Evolutionary conservation across 306 rosid genomes (phyloP), one percentile per base, ranked within the genome.

Genomic region (Purshia tridentata): DNA sequence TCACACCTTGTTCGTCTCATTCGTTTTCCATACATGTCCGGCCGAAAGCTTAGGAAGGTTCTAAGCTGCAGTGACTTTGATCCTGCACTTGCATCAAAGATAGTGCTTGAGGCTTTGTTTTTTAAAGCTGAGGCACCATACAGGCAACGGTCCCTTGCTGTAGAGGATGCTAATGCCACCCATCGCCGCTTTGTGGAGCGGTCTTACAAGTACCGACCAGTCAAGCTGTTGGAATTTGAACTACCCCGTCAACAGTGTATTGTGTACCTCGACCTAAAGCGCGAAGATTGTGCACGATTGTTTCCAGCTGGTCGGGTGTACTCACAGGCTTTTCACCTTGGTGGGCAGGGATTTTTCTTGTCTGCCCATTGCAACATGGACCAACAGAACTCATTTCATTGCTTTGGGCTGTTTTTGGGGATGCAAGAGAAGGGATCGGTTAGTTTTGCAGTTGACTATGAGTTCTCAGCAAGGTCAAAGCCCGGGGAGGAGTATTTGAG

Each of bases 281-380:
- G 46, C 0, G 90, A 81, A 60, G 85, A 84, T 48, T 84, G 90
- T 60, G 66, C 51, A 11, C 14, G 18, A 11, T 70, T 79, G 44
- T 84, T 77, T 69, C 90, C 88, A 8, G 16, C 57, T 37, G 83
- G 83, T 42, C 77, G 83, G 41, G 67, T 80, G 51, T 72, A 80
- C 61, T 80, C 85, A 2, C 83, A 75, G 41, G 76, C 83, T 29
- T 83, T 86, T 55, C 77, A 74, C 72, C 76, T 82, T 2, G 83
- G 80, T 10, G 85, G 73, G 14, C 83, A 77, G 62, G 83, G 81
- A 8, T 83, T 82, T 60, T 80, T 77, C 77, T 75, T 86, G 77
- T 83, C 87, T 16, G 85, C 85, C 10, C 84, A 82, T 73, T 85
- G 89, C 82, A 76, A 79, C 80, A 59, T 79, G 76, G 89, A 82